Evolutionary conservation across 2,329 filamentous ascomycete genomes (phyloP).

Genomic region (Fusarium avenaceum): DNA sequence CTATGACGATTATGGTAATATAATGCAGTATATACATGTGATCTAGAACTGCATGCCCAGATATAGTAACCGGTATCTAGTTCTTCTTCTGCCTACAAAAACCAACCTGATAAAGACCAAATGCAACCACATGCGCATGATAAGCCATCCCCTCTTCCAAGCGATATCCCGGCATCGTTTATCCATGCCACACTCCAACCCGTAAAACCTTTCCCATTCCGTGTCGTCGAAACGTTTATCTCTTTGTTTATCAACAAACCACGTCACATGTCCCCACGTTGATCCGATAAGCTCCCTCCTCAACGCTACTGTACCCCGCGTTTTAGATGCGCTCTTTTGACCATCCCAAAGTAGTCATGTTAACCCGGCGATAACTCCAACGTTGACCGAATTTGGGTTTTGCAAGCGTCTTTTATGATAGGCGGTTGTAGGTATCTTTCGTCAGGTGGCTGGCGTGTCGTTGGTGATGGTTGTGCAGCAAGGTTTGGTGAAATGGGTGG

Average conservation of each 20-base stretch:
- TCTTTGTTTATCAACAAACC: conserved; percentile 9
- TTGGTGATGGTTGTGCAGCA: background rate
- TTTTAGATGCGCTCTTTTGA: conserved; percentile 7
- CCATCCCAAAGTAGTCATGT: conserved; percentile 37
- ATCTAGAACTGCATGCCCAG: too few relatives aligned
- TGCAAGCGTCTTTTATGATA: conserved; percentile 1
- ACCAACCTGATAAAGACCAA: background rate
- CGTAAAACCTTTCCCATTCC: conserved; percentile 28
- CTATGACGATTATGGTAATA: too few relatives aligned
- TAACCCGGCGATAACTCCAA: conserved; percentile 34
- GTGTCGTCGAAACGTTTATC: conserved; percentile 9
- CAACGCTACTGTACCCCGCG: conserved; percentile 35
- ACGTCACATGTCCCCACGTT: conserved; percentile 23
- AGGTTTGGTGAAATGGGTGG: background rate
- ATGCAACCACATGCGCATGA: background rate
- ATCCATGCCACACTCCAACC: background rate
- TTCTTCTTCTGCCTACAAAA: too few relatives aligned
- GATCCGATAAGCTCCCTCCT: conserved; percentile 33
- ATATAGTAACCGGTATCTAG: too few relatives aligned
- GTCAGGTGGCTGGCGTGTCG: background rate
- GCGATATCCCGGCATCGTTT: too few relatives aligned
- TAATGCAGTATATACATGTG: too few relatives aligned
- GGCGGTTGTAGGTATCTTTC: background rate
- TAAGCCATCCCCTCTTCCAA: background rate
- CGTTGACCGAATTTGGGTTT: conserved; percentile 25